Base-by-base conservation (phyloP, 768 basidiomycete genomes). In the Mycena belliarum region DNA sequence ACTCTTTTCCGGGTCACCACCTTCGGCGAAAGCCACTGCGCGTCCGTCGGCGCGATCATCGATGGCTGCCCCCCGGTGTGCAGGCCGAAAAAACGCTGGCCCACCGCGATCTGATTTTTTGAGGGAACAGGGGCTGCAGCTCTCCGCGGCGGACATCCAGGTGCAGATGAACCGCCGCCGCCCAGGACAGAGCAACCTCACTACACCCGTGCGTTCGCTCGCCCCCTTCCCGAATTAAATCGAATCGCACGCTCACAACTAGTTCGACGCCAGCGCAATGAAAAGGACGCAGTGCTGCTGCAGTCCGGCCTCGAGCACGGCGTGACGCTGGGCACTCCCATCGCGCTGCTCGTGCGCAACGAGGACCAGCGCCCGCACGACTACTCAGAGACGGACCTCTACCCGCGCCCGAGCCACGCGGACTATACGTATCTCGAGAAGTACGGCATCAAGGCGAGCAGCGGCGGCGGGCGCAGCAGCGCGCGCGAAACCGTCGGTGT, bases 351-450 rank as follows among this genome's bases (percentile, higher is more conserved):
- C 49, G 94, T 99, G 37, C 91, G 86, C 68, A 99, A 99, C 74
- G 95, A 98, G 76, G 97, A 99, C 72, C 97, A 99, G 70, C 82
- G 97, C 26, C 97, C 97, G 20, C 91, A 98, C 68, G 97, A 99
- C 74, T 99, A 99, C 75, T 88, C 95, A 63, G 97, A 98, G 78
- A 98, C 97, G 0, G 97, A 99, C 70, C 77, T 95, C 51, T 99
- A 94, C 78, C 97, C 97, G 29, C 88, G 97, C 21, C 97, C 97
- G 26, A 93, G 91, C 63, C 97, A 99, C 68, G 97, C 97, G 14
- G 97, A 99, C 72, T 97, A 89, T 72, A 99, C 97, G 16, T 99
- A 99, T 73, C 85, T 98, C 56, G 87, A 93, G 65, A 99, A 99
- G 67, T 99, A 98, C 70, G 95, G 95, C 28, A 74, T 98, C 72